Evolutionary conservation across 2,329 filamentous ascomycete genomes (phyloP).

Genomic region (Calonectria pseudoreteaudii): DNA sequence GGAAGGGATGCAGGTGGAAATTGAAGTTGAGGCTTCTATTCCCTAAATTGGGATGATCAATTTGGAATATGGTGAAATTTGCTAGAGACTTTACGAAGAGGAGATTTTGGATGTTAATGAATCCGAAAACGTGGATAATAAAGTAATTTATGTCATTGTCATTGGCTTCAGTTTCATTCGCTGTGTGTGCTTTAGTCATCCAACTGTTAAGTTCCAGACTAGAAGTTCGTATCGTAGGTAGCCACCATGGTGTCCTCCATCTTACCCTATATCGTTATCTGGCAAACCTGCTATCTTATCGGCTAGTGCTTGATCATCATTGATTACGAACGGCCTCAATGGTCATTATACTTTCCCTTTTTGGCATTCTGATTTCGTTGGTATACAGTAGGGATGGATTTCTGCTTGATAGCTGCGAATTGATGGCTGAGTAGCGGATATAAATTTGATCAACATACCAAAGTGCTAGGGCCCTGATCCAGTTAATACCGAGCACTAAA

Average conservation of each 20-base stretch:
- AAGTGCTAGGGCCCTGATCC: background rate
- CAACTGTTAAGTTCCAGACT: background rate
- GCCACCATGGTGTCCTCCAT: background rate
- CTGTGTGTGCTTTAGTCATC: background rate
- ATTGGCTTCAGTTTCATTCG: background rate
- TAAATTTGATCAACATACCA: background rate
- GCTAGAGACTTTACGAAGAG: background rate
- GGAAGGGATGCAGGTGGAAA: slow-evolving; percentile 27
- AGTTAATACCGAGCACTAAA: background rate
- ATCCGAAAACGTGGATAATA: background rate
- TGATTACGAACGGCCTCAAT: background rate
- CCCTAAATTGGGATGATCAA: background rate
- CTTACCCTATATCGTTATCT: background rate
- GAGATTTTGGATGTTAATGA: no score
- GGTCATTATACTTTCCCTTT: background rate
- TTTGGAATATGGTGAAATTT: background rate
- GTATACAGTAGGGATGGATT: no score
- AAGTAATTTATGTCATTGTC: background rate
- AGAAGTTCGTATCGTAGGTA: background rate
- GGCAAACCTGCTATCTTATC: background rate
- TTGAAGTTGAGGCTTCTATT: slow-evolving; percentile 22
- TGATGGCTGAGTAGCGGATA: background rate
- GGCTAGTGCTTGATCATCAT: background rate
- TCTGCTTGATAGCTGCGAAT: background rate
- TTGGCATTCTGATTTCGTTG: background rate